phyloP scores from a whole-genome alignment of 164 flowering plant species.

The Malania oleifera region DNA sequence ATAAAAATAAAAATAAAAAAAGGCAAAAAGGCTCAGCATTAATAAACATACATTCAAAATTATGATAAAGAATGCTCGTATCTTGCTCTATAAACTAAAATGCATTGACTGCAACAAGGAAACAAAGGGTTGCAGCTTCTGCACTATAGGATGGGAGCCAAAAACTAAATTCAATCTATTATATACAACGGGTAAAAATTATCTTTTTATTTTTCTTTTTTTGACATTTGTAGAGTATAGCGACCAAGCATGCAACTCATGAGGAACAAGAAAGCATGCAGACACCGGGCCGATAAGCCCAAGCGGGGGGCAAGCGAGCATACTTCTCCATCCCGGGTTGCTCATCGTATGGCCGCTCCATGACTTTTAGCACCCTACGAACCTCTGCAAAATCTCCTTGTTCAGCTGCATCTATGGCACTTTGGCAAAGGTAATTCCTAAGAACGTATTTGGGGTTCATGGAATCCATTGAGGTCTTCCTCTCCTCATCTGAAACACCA shows the following conservation, averaged over 20 bases:
- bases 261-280: slow-evolving; percentile 99
- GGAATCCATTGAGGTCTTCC: slow-evolving; percentile 78
- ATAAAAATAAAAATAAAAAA: too few species aligned
- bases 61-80: too few species aligned
- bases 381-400: slow-evolving; percentile 82
- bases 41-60: too few species aligned
- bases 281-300: slow-evolving; percentile 99
- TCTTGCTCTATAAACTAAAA: too few species aligned
- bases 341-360: slow-evolving; percentile 88
- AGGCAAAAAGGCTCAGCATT: too few species aligned
- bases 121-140: too few species aligned
- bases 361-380: slow-evolving; percentile 65
- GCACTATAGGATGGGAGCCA: too few species aligned
- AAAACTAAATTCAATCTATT: too few species aligned
- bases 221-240: background rate
- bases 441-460: slow-evolving; percentile 87
- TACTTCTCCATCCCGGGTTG: slow-evolving; percentile 98
- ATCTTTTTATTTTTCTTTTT: too few species aligned
- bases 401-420: slow-evolving; percentile 95
- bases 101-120: too few species aligned
- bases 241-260: slow-evolving; percentile 24
- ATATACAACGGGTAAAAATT: slow-evolving; percentile 23
- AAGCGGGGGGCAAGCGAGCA: slow-evolving; percentile 98
- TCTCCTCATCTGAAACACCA: slow-evolving; percentile 69
- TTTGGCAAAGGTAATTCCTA: slow-evolving; percentile 92